These are phyloP conservation scores for Sedum album DNA, from an alignment of 164 flowering plant species.

Conservation along the genomic window DNA sequence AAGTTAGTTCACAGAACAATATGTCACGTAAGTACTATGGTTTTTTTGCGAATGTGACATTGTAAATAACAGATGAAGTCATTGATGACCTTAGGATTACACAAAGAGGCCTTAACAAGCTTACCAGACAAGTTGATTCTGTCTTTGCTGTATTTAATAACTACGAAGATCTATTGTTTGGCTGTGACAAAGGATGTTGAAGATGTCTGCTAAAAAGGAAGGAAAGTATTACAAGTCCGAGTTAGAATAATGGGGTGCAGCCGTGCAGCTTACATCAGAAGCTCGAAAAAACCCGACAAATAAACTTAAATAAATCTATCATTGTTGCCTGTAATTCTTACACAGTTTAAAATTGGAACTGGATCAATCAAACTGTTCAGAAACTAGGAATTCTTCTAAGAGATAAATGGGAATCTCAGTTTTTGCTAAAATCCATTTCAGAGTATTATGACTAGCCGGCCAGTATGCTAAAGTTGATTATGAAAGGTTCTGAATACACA, in stretches of 20 bases:
- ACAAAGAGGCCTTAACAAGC: not conserved
- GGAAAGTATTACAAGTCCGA: not conserved
- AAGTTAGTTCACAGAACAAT: no score
- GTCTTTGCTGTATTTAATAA: not conserved
- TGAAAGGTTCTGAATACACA: not conserved
- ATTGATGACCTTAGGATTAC: not conserved
- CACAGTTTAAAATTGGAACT: not conserved
- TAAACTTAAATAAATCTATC: not conserved
- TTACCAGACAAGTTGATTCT: not conserved
- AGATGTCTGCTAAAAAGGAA: not conserved
- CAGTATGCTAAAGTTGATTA: conserved; percentile 4
- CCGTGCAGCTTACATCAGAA: not conserved
- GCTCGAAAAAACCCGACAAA: no score
- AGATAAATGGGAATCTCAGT: not conserved
- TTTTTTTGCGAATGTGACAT: no score
- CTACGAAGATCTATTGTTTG: not conserved
- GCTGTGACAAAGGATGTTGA: not conserved
- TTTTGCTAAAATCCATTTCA: not conserved
- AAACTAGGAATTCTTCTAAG: conserved; percentile 1
- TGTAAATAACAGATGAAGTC: not conserved
- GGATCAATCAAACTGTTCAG: no score
- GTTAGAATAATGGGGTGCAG: not conserved
- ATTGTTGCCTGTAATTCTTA: not conserved
- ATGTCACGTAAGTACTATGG: no score
- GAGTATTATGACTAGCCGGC: not conserved